Evolutionary conservation across 345 rosid species (phyloP).

Genomic region (Dipteronia dyeriana): DNA sequence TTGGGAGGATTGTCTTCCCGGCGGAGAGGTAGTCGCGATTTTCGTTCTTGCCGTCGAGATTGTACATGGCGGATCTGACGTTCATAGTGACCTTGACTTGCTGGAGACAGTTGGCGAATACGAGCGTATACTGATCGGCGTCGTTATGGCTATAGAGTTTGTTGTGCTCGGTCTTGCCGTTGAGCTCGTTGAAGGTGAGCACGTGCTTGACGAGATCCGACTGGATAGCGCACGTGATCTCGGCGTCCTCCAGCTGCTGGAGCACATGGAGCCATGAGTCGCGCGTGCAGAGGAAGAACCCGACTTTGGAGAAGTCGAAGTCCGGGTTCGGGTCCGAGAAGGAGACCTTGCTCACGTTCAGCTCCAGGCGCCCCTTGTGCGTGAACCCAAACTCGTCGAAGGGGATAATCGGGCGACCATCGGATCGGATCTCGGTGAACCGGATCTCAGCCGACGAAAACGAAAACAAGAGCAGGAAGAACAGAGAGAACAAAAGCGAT

Average conservation of each 20-base stretch:
- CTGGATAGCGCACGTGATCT: conserved; percentile 75
- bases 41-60: conserved; percentile 60
- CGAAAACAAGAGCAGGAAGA: conserved; percentile 29
- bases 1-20: conserved; percentile 75
- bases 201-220: conserved; percentile 64
- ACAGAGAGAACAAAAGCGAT: conserved; percentile 8
- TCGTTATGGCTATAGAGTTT: conserved; percentile 34
- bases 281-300: conserved; percentile 92
- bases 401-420: conserved; percentile 64
- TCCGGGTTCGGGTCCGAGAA: conserved; percentile 56
- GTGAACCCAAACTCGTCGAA: conserved; percentile 92
- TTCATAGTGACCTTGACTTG: conserved; percentile 70
- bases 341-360: conserved; percentile 53
- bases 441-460: conserved; percentile 66
- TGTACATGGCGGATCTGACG: conserved; percentile 83
- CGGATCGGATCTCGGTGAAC: conserved; percentile 69
- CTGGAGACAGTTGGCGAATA: conserved; percentile 83
- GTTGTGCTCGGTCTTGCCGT: conserved; percentile 28
- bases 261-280: conserved; percentile 82
- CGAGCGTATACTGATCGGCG: conserved; percentile 79
- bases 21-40: conserved; percentile 85
- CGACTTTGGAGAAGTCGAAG: conserved; percentile 67
- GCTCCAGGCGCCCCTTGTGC: conserved; percentile 81
- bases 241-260: conserved; percentile 71
- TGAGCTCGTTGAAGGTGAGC: conserved; percentile 60